Evolutionary conservation across 805 yeast species (phyloP).

Genomic region (Ogataea paraovalis): DNA sequence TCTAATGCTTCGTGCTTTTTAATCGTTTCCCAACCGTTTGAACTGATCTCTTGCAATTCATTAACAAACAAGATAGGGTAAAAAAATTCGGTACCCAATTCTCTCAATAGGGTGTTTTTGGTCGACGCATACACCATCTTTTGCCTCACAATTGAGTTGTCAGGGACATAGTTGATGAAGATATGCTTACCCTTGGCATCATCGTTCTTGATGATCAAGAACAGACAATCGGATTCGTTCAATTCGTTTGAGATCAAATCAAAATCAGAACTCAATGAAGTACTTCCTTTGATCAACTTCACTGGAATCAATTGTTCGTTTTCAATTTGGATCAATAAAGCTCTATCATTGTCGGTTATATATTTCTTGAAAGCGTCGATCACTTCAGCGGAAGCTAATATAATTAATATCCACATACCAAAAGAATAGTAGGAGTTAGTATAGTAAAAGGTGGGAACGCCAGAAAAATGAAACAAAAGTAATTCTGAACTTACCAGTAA

Average conservation of each 20-base stretch:
- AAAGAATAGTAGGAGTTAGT: constrained; percentile 4
- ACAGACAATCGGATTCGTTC: constrained; percentile 41
- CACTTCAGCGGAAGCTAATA: constrained; percentile 39
- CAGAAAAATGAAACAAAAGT: not conserved
- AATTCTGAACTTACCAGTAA: constrained; percentile 32
- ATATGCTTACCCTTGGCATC: constrained; percentile 32
- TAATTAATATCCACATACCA: not conserved
- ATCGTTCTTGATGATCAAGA: constrained; percentile 43
- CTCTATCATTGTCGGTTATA: constrained; percentile 29
- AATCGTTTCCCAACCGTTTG: constrained; percentile 43
- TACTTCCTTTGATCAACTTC: constrained; percentile 28
- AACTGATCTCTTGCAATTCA: constrained; percentile 49
- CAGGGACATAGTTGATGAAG: constrained; percentile 86
- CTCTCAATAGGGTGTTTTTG: constrained; percentile 68
- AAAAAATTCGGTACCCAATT: constrained; percentile 60
- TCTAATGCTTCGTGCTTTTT: constrained; percentile 33
- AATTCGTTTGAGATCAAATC: constrained; percentile 29
- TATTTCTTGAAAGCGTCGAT: constrained; percentile 42
- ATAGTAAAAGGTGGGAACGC: constrained; percentile 8
- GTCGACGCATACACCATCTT: constrained; percentile 96
- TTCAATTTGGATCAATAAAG: constrained; percentile 26
- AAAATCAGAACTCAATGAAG: constrained; percentile 34
- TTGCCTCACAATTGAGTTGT: constrained; percentile 68
- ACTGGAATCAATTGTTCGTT: constrained; percentile 33
- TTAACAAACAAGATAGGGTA: constrained; percentile 51